Conservation (phyloP, 805 yeast genomes). For the Cyberlindnera japonica region DNA sequence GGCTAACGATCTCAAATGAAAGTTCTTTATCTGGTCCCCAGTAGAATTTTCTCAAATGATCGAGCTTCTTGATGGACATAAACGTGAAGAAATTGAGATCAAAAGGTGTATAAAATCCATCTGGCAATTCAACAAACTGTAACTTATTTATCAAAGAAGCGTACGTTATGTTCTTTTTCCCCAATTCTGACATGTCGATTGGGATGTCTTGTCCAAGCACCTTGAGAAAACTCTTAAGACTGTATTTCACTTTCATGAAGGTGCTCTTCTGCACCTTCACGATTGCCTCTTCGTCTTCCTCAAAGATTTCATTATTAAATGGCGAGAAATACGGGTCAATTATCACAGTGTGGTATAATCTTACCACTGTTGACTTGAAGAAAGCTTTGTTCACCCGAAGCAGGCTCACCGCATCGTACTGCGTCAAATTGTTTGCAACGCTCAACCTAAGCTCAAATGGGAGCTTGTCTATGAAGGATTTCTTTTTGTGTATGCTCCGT, state of each 20-base stretch:
- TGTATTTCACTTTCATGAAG: conserved; percentile 38
- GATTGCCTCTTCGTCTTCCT: conserved; percentile 19
- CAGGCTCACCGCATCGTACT: conserved; percentile 36
- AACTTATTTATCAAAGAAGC: conserved; percentile 27
- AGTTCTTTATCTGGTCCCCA: conserved; percentile 35
- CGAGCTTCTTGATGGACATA: conserved; percentile 29
- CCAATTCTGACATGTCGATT: conserved; percentile 1
- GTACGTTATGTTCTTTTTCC: conserved; percentile 3
- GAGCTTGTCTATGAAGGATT: conserved; percentile 28
- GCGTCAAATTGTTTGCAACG: conserved; percentile 35
- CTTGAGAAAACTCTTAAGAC: conserved; percentile 35
- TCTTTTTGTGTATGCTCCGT: neutral
- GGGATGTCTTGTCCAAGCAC: conserved; percentile 11
- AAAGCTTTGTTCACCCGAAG: conserved; percentile 31
- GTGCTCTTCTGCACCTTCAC: conserved; percentile 14
- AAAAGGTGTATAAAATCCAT: conserved; percentile 35
- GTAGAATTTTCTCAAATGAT: conserved; percentile 23
- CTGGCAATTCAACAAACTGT: conserved; percentile 38
- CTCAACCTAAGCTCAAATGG: conserved; percentile 36
- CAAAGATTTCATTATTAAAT: conserved; percentile 34
- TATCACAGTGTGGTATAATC: conserved; percentile 32
- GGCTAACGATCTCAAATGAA: conserved; percentile 30
- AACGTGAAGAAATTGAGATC: conserved; percentile 31
- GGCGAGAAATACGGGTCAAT: conserved; percentile 37
- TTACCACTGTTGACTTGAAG: conserved; percentile 30